phyloP scores from a whole-genome alignment of 1,139 yeast genomes.

The Magnusiomyces paraingens region DNA sequence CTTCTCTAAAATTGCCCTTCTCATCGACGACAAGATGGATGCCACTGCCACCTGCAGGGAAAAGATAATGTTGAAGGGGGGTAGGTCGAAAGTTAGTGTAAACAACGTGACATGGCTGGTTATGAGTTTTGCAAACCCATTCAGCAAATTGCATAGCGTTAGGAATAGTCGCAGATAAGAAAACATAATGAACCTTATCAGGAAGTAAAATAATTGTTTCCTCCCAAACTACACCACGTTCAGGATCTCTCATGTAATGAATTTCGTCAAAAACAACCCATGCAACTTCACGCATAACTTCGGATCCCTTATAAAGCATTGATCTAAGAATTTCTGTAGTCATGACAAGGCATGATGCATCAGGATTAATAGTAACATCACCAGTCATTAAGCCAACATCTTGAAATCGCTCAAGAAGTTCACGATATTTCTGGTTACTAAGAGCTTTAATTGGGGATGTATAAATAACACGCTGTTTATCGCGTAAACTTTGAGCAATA shows the following conservation, averaged over 20 bases:
- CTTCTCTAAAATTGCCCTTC: slow-evolving; percentile 92
- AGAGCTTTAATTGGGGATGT: slow-evolving; percentile 92
- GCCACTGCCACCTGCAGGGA: slow-evolving; percentile 97
- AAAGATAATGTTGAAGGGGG: slow-evolving; percentile 91
- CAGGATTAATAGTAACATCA: slow-evolving; percentile 96
- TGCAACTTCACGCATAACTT: slow-evolving; percentile 91
- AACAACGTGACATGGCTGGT: slow-evolving; percentile 97
- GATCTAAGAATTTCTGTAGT: slow-evolving; percentile 94
- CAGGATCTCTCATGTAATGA: slow-evolving; percentile 93
- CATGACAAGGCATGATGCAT: slow-evolving; percentile 94
- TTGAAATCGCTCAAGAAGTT: slow-evolving; percentile 70
- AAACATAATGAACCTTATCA: slow-evolving; percentile 83
- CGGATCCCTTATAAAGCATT: slow-evolving; percentile 96
- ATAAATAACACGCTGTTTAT: slow-evolving; percentile 86
- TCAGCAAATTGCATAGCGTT: slow-evolving; percentile 98
- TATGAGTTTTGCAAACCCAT: slow-evolving; percentile 93
- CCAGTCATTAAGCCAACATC: slow-evolving; percentile 97
- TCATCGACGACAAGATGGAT: slow-evolving; percentile 97
- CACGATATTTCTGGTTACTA: slow-evolving; percentile 91
- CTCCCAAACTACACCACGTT: slow-evolving; percentile 99
- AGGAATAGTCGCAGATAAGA: slow-evolving; percentile 94
- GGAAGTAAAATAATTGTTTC: slow-evolving; percentile 96
- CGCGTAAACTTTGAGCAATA: slow-evolving; percentile 83
- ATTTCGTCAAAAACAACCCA: slow-evolving; percentile 97
- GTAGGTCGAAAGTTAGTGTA: slow-evolving; percentile 99